phyloP scores from a whole-genome alignment of 345 rosid species.

The Aethionema arabicum region DNA sequence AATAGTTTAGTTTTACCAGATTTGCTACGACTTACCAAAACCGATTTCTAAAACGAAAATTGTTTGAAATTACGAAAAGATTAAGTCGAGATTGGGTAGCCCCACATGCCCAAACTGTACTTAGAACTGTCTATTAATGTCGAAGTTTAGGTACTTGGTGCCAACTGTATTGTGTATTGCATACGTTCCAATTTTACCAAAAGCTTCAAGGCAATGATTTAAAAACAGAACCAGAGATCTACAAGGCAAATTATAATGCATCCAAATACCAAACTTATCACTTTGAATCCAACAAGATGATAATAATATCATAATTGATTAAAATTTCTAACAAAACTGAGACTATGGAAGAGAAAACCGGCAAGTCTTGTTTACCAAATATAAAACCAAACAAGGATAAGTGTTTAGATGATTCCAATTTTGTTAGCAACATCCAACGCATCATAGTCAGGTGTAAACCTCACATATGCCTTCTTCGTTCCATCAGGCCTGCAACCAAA shows the following conservation, averaged over 20 bases:
- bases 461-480: constrained; percentile 88
- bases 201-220: too few species aligned
- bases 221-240: background rate
- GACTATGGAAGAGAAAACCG: constrained; percentile 14
- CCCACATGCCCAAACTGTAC: too few species aligned
- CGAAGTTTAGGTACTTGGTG: too few species aligned
- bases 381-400: background rate
- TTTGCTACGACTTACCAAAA: too few species aligned
- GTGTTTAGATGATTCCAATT: constrained; percentile 76
- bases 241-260: background rate
- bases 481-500: constrained; percentile 79
- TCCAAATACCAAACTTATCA: constrained; percentile 14
- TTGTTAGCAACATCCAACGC: constrained; percentile 99
- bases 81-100: too few species aligned
- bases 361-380: constrained; percentile 14
- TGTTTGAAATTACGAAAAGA: too few species aligned
- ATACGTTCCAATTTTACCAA: too few species aligned
- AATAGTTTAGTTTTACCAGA: too few species aligned
- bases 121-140: too few species aligned
- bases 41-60: too few species aligned
- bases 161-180: too few species aligned
- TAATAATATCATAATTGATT: constrained; percentile 15
- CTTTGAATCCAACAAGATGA: constrained; percentile 8
- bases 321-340: constrained; percentile 33
- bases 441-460: constrained; percentile 88